Base-by-base conservation (phyloP, 108 stramenopile genomes). In the Fistulifera pelliculosa region DNA sequence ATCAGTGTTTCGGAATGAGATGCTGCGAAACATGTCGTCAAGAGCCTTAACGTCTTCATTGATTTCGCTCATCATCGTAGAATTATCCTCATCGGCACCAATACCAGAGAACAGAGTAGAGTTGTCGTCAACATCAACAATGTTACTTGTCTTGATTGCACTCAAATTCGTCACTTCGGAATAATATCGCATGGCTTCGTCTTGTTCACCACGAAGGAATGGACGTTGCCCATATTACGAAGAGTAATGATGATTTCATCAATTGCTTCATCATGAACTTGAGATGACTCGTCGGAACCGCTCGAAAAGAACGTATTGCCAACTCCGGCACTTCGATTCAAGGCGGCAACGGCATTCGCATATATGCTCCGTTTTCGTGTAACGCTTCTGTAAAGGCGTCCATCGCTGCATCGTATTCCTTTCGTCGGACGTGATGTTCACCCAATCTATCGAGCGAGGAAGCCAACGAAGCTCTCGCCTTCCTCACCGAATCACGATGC, bases 41-140 rank as follows among this genome's bases (percentile, higher is more conserved):
- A 87, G 52, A n/a, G 85, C 85, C 42, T 75, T 75, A 39, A 87
- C 73, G 56, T 87, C 85, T 64, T 87, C 85, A 49, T 80, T 83
- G 59, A 87, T 78, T 56, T 87, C 85, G 38, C 54, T 63, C 81
- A 87, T 76, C 11, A 83, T 54, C 11, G 73, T 62, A 8, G 73
- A 75, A 26, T 57, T 76, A 19, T 75, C 65, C 40, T 76, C 71
- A 0, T 64, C 65, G 49, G 48, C 68, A 22, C 26, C 43, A 17
- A 66, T 24, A 24, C 67, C 69, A 11, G 72, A 57, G 17, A 56
- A n/a, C 23, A 56, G 8, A 2, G 51, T 62, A 10, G 69, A 51
- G 16, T 52, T 54, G 23, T 59, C 54, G 26, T 64, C 64, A 10
- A 41, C 54, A 26, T 24, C 58, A 25, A 17, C 16, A 38, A 18